Base-by-base conservation (phyloP, 805 yeast species). In the Candida xiaguanensis region DNA sequence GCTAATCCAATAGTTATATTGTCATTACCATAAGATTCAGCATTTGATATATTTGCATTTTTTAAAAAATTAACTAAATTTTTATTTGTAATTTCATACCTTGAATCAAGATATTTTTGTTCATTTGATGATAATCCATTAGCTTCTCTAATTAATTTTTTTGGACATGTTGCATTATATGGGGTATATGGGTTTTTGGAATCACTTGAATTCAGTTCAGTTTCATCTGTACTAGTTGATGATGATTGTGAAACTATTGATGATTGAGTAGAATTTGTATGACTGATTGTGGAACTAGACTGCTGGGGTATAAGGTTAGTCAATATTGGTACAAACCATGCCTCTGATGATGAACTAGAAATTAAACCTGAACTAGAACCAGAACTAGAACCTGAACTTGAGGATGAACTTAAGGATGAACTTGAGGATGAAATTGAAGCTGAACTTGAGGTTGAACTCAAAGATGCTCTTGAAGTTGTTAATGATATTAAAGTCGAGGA, bases 21-120 rank as follows among this genome's bases (percentile, higher is more conserved):
- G 23, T 49, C 32, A 18, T 34, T 47, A 43, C 58, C 47, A 42
- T 67, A 78, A 0, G 50, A 53, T 17, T 46, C 51, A 4, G 52
- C 52, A 38, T 58, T 50, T 4, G 49, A 41, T 23, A 61, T 36
- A 17, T 53, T 56, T 9, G 58, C 52, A 11, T 42, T 41, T 9
- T 49, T 34, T 27, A 63, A 47, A 77, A 70, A n/a, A 76, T 48
- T 19, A 34, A 53, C 47, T 41, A 55, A 45, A 17, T 60, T 55
- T 5, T 51, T 27, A 44, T 63, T 64, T 29, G 72, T 63, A 9
- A 44, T 34, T n/a, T 40, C 58, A 7, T 55, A 57, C 29, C 72
- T 42, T 4, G 46, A 28, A 11, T 35, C 27, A 3, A 67, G 40
- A 32, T 63, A 67, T 2, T 51, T 51, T 11, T 39, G 34, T 43